Conservation (phyloP, 805 yeast genomes). For the Wickerhamomyces bovis region DNA sequence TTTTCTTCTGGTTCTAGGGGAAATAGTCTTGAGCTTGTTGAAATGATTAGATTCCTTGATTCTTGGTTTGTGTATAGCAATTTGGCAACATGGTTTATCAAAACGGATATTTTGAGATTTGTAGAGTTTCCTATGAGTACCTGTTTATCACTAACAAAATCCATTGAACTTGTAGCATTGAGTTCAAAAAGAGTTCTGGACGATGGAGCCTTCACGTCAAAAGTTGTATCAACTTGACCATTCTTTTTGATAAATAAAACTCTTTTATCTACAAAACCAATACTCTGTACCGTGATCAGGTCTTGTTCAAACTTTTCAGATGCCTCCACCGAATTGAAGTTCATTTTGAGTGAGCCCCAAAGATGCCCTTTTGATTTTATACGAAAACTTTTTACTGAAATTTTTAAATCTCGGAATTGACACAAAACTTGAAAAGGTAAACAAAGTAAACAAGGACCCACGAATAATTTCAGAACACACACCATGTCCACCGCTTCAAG, state of each 20-base stretch:
- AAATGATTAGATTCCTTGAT: conserved; percentile 15
- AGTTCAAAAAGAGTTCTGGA: conserved; percentile 9
- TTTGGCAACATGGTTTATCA: conserved; percentile 21
- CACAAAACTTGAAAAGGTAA: not conserved
- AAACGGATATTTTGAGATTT: conserved; percentile 12
- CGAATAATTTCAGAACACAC: too few relatives aligned
- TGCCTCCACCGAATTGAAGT: not conserved
- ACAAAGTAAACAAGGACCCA: not conserved
- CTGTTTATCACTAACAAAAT: conserved; percentile 35
- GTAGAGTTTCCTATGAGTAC: conserved; percentile 19
- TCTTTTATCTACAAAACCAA: conserved; percentile 33
- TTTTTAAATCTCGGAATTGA: too few relatives aligned
- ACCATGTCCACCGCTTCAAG: not conserved
- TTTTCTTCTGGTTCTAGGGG: not conserved
- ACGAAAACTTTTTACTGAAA: too few relatives aligned
- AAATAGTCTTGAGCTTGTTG: conserved; percentile 23
- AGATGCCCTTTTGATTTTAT: too few relatives aligned
- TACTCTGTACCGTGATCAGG: conserved; percentile 8
- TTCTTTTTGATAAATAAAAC: conserved; percentile 34
- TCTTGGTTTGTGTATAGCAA: conserved; percentile 14
- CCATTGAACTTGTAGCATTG: conserved; percentile 23
- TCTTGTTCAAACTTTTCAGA: not conserved
- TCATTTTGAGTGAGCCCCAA: not conserved
- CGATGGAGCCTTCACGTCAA: conserved; percentile 20
- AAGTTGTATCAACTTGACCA: conserved; percentile 32